Conservation (phyloP, 345 rosid genomes). For the Camelina laxa region DNA sequence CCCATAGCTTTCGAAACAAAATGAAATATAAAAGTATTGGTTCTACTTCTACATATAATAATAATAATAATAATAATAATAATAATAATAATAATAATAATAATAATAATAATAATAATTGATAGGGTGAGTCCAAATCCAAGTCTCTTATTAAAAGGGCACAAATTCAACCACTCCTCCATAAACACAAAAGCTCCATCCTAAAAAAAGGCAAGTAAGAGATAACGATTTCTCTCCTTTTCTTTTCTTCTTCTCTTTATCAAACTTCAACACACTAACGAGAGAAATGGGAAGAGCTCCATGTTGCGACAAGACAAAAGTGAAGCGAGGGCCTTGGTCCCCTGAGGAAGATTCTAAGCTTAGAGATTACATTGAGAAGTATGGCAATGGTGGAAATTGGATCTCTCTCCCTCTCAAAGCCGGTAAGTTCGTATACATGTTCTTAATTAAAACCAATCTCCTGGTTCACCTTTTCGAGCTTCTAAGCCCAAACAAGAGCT, state of each 20-base stretch:
- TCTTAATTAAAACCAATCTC: neutral
- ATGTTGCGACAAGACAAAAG: slow-evolving; percentile 95
- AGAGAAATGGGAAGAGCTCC: slow-evolving; percentile 91
- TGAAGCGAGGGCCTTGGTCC: slow-evolving; percentile 98
- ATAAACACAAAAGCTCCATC: slow-evolving; percentile 36
- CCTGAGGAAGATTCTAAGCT: slow-evolving; percentile 95
- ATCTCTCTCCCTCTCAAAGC: slow-evolving; percentile 93
- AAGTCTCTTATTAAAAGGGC: slow-evolving; percentile 44
- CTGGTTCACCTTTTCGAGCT: neutral
- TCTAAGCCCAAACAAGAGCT: neutral
- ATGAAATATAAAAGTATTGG: slow-evolving; percentile 19
- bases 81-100: slow-evolving; percentile 40
- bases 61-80: slow-evolving; percentile 38
- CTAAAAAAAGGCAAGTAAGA: slow-evolving; percentile 28
- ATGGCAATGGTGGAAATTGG: slow-evolving; percentile 96
- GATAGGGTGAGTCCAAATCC: slow-evolving; percentile 36
- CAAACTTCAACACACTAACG: slow-evolving; percentile 34
- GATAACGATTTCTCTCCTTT: slow-evolving; percentile 28
- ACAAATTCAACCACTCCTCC: slow-evolving; percentile 44
- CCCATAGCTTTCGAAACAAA: slow-evolving; percentile 38
- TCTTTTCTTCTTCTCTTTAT: slow-evolving; percentile 8
- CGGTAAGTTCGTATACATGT: slow-evolving; percentile 50
- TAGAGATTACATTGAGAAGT: slow-evolving; percentile 74
- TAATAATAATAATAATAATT: slow-evolving; percentile 34
- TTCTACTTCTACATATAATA: neutral